phyloP scores from a whole-genome alignment of 2,329 filamentous ascomycete species.

The Fusarium circinatum region DNA sequence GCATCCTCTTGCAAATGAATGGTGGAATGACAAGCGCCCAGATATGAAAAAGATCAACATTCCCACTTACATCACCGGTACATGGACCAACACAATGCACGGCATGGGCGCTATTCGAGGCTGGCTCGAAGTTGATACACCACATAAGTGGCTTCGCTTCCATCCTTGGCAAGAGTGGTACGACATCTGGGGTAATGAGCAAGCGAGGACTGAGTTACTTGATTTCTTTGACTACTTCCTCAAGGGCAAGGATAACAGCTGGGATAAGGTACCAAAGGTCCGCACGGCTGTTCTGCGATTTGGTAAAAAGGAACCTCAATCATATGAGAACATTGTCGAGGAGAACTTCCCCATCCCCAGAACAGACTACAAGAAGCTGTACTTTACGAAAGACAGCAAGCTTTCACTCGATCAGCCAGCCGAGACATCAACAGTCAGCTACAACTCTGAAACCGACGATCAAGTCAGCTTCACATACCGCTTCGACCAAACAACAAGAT shows the following conservation, averaged over 20 bases:
- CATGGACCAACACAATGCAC: slow-evolving; percentile 13
- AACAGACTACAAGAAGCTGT: slow-evolving; percentile 8
- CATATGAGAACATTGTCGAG: slow-evolving; percentile 1
- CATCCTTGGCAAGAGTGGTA: slow-evolving; percentile 26
- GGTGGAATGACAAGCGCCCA: slow-evolving; percentile 14
- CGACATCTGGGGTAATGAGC: slow-evolving; percentile 9
- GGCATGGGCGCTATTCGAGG: slow-evolving; percentile 6
- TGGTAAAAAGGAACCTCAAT: slow-evolving; percentile 10
- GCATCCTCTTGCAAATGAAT: not conserved
- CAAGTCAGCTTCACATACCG: not conserved
- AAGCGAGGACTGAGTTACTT: not conserved
- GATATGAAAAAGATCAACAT: slow-evolving; percentile 19
- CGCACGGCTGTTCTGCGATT: not conserved
- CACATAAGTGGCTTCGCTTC: slow-evolving; percentile 8
- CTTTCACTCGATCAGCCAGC: not conserved
- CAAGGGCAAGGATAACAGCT: not conserved
- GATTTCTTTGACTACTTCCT: slow-evolving; percentile 10
- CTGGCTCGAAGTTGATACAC: slow-evolving; percentile 11
- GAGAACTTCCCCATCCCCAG: not conserved
- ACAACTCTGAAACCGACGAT: slow-evolving; percentile 12
- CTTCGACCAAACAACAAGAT: not conserved
- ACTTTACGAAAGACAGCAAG: not conserved
- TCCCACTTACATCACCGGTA: slow-evolving; percentile 7
- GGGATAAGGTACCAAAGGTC: not conserved
- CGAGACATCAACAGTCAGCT: fast-evolving